Conservation (phyloP, 345 rosid genomes). For the Eucalyptus rudis region DNA sequence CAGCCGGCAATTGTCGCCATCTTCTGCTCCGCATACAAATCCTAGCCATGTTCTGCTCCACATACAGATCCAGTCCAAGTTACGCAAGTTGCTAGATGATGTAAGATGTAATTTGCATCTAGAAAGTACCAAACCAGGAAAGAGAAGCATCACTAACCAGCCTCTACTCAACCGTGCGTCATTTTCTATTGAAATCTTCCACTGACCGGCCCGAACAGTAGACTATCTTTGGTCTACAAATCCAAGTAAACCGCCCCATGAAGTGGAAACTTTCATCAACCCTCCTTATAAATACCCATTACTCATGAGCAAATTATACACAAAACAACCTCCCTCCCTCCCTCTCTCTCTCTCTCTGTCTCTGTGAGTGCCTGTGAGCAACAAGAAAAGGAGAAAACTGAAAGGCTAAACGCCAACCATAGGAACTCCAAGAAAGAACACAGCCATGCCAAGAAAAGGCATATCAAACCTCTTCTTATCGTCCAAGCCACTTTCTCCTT, state of each 20-base stretch:
- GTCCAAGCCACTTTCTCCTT: not conserved
- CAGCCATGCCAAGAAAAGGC: not conserved
- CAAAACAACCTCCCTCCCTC: not conserved
- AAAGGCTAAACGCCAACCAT: not conserved
- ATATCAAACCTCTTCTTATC: not conserved
- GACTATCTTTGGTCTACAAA: not conserved
- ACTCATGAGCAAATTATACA: not conserved
- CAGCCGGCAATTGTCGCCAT: not conserved
- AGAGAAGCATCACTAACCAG: not conserved
- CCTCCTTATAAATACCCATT: not conserved
- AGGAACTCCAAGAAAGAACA: not conserved
- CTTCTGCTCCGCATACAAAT: not conserved
- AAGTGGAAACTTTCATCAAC: not conserved
- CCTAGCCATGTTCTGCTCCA: not conserved
- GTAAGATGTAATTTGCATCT: not conserved
- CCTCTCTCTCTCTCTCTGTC: not conserved
- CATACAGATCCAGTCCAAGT: not conserved
- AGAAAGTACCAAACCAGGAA: not conserved
- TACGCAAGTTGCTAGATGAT: not conserved
- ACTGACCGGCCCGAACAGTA: not conserved
- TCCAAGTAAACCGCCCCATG: not conserved
- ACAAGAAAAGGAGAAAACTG: not conserved
- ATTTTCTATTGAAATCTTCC: not conserved
- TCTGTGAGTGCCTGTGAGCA: not conserved
- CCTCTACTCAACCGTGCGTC: not conserved